Evolutionary conservation across 1,139 yeast species (phyloP), one percentile per base, ranked within the genome.

Genomic region (Scheffersomyces illinoinensis): DNA sequence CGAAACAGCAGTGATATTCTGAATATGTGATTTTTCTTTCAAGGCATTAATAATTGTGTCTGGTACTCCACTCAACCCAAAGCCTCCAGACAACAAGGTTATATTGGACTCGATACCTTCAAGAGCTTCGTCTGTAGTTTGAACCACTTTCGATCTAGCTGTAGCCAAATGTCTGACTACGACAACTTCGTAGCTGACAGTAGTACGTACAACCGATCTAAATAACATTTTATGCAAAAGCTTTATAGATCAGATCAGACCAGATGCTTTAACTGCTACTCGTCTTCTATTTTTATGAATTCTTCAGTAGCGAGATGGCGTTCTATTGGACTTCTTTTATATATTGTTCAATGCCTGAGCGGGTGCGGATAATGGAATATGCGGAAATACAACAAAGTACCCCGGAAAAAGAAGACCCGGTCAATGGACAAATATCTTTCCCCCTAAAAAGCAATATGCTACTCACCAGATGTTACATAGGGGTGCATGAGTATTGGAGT

Each of bases 51-150:
- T 76, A 48, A 81, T 68, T 4, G 83, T 79, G 54, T 81, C 83
- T 5, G 85, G 83, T 8, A 81, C 76, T 6, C 85, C 85, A 57
- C 79, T 77, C 21, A 81, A 70, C 0, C 85, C 85, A 65, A 82
- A 82, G 4, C 85, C 85, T 23, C 85, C 85, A 20, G 81, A 76
- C 19, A 82, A 62, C 19, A 73, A 60, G 1, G 81, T 76, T 56
- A 72, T 71, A 50, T 76, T 71, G 5, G 82, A 66, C 50, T 64
- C 59, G 46, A 81, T 64, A 7, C 72, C 77, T 21, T 61, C 64
- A 23, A 76, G 60, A 6, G 79, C 79, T 52, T 74, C 78, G 43
- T 72, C 75, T 1, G 67, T 61, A 48, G 67, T 60, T n/a, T 56
- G 12, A 43, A 68, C 71, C 20, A 71, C 73, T 57, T 70, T 71